Evolutionary conservation across 2,329 filamentous ascomycete genomes (phyloP).

Genomic region (Fusarium phyllophilum): DNA sequence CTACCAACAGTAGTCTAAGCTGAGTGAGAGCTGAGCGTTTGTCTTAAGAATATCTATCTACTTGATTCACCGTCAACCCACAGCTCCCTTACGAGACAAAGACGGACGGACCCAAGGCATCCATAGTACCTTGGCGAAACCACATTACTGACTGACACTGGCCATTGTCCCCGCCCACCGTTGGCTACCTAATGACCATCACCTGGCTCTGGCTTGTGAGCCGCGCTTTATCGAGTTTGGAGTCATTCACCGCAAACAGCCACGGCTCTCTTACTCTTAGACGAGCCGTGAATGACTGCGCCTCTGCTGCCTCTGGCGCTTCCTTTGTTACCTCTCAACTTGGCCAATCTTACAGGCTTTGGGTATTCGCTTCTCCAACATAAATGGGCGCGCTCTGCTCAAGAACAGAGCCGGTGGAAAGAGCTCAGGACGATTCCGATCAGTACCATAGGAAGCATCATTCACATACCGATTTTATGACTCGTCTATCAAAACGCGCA

Average conservation of each 20-base stretch:
- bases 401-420: slow-evolving; percentile 29
- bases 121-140: background rate
- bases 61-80: background rate
- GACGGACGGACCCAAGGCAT: background rate
- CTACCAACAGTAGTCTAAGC: background rate
- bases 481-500: slow-evolving; percentile 23
- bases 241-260: slow-evolving; percentile 29
- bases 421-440: slow-evolving; percentile 13
- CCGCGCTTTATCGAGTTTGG: slow-evolving; percentile 16
- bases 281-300: slow-evolving; percentile 10
- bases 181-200: slow-evolving; percentile 19
- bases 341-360: background rate
- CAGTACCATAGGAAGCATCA: slow-evolving; percentile 15
- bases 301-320: slow-evolving; percentile 12
- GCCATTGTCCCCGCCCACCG: slow-evolving; percentile 18
- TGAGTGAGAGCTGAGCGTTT: background rate
- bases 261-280: slow-evolving; percentile 2
- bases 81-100: slow-evolving; percentile 5
- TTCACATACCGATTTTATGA: slow-evolving; percentile 10
- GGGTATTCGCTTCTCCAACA: background rate
- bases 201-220: slow-evolving; percentile 30
- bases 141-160: slow-evolving; percentile 3
- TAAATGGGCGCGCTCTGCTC: slow-evolving; percentile 46
- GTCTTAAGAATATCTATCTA: slow-evolving; percentile 2
- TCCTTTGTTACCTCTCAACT: slow-evolving; percentile 6